Evolutionary conservation across 225 moss, liverwort and hornwort species (phyloP).

Genomic region (Climacium dendroides): DNA sequence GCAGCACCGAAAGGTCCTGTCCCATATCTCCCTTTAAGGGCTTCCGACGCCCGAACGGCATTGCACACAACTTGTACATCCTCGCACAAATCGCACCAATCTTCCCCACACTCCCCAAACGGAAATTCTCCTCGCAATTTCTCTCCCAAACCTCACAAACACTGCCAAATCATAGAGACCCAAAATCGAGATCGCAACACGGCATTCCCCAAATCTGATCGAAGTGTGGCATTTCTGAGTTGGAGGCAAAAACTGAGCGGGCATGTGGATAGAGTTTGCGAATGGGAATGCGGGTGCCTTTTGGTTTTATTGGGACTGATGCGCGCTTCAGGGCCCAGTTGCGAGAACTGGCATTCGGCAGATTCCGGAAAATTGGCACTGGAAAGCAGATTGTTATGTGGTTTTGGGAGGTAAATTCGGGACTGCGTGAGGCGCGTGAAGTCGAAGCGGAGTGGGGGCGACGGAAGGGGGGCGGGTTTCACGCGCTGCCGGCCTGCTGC

Average conservation of each 20-base stretch:
- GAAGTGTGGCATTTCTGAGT: background rate
- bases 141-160: background rate
- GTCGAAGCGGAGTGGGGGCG: background rate
- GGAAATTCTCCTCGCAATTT: background rate
- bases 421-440: background rate
- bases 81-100: background rate
- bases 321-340: background rate
- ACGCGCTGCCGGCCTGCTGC: background rate
- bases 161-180: background rate
- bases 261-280: background rate
- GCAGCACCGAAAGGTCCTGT: slow-evolving; percentile 7
- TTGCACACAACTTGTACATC: background rate
- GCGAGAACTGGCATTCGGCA: background rate
- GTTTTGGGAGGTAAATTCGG: background rate
- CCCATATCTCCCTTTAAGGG: background rate
- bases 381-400: background rate
- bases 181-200: background rate
- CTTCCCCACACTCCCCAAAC: background rate
- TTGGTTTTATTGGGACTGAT: background rate
- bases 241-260: background rate
- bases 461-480: background rate
- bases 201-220: background rate
- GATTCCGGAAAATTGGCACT: background rate
- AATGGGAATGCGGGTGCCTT: background rate
- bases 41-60: slow-evolving; percentile 2